phyloP scores from a whole-genome alignment of 2,329 filamentous ascomycete genomes.

The Colletotrichum sublineola region DNA sequence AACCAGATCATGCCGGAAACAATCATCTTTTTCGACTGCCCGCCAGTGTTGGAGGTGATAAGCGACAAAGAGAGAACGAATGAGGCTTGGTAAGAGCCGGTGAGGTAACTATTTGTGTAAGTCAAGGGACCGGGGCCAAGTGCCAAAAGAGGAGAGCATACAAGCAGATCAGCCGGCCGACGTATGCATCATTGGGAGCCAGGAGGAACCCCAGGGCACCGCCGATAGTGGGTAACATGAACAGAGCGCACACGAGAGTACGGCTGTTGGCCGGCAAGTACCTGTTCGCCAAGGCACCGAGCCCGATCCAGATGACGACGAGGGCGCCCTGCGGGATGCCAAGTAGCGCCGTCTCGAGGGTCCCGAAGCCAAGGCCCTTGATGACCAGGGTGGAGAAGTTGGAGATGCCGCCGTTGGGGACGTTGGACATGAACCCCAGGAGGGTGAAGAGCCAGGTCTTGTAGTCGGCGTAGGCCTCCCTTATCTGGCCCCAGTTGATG shows the following conservation, averaged over 20 bases:
- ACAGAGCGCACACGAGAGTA: constrained; percentile 66
- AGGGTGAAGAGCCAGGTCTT: constrained; percentile 71
- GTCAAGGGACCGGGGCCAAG: too few species aligned
- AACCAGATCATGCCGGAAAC: constrained; percentile 73
- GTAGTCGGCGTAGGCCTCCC: constrained; percentile 68
- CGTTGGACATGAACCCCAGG: constrained; percentile 66
- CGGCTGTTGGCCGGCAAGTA: constrained; percentile 61
- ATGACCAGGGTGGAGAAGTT: constrained; percentile 74
- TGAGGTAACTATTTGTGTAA: constrained; percentile 48
- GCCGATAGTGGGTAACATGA: constrained; percentile 70
- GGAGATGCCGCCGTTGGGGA: constrained; percentile 70
- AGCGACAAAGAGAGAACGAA: constrained; percentile 59
- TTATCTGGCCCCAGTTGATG: constrained; percentile 67
- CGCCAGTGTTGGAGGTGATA: constrained; percentile 64
- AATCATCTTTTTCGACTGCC: constrained; percentile 74
- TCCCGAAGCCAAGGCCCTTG: constrained; percentile 66
- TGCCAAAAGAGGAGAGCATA: constrained; percentile 44
- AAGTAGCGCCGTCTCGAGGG: constrained; percentile 53
- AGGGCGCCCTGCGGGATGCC: constrained; percentile 55
- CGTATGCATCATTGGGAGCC: constrained; percentile 61
- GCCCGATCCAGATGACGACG: constrained; percentile 57
- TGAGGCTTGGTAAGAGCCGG: constrained; percentile 56
- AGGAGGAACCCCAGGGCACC: constrained; percentile 71
- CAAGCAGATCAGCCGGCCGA: constrained; percentile 69
- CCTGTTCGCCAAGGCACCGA: constrained; percentile 55